A percentile compares a stretch with the other conserved stretches of the same genome.
Evolutionary conservation across 2,329 filamentous ascomycete species (phyloP).

Genomic region (Ceratocystis papillata): DNA sequence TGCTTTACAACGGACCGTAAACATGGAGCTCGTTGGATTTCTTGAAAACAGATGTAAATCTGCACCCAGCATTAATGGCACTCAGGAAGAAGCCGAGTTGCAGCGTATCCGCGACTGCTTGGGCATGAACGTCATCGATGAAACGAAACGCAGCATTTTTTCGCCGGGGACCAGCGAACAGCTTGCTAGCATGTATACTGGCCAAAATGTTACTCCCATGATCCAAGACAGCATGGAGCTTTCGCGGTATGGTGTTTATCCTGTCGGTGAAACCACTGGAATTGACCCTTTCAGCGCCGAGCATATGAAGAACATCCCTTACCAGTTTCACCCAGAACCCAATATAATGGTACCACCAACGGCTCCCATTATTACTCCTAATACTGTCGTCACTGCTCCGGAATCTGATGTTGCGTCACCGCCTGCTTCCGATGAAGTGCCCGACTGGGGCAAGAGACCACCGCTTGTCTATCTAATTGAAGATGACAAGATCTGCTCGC

Average conservation of each 20-base stretch:
- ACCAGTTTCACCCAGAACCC: slow-evolving; percentile 43
- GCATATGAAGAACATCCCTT: slow-evolving; percentile 89
- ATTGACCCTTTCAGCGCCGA: slow-evolving; percentile 93
- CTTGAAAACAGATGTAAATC: slow-evolving; percentile 29
- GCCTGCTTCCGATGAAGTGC: slow-evolving; percentile 25
- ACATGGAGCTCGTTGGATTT: slow-evolving; percentile 47
- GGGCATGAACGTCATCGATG: slow-evolving; percentile 9
- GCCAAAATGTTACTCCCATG: slow-evolving; percentile 33
- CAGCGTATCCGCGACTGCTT: slow-evolving; percentile 40
- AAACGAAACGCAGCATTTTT: slow-evolving; percentile 22
- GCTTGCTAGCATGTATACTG: slow-evolving; percentile 20
- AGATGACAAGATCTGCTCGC: slow-evolving; percentile 57
- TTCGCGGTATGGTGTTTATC: slow-evolving; percentile 63
- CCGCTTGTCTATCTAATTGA: slow-evolving; percentile 87
- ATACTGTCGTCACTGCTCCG: background rate
- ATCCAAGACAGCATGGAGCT: slow-evolving; percentile 47
- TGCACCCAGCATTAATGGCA: slow-evolving; percentile 20
- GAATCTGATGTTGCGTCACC: slow-evolving; percentile 13
- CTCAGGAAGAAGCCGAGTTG: slow-evolving; percentile 32
- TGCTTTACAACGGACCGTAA: slow-evolving; percentile 46
- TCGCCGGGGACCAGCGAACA: slow-evolving; percentile 20
- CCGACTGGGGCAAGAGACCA: slow-evolving; percentile 48
- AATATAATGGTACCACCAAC: slow-evolving; percentile 14
- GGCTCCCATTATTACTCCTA: slow-evolving; percentile 12
- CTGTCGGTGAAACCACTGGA: slow-evolving; percentile 78